Evolutionary conservation across 129 eudicot genomes (phyloP), one percentile per base, ranked within the genome.

Genomic region (Tagetes patula): DNA sequence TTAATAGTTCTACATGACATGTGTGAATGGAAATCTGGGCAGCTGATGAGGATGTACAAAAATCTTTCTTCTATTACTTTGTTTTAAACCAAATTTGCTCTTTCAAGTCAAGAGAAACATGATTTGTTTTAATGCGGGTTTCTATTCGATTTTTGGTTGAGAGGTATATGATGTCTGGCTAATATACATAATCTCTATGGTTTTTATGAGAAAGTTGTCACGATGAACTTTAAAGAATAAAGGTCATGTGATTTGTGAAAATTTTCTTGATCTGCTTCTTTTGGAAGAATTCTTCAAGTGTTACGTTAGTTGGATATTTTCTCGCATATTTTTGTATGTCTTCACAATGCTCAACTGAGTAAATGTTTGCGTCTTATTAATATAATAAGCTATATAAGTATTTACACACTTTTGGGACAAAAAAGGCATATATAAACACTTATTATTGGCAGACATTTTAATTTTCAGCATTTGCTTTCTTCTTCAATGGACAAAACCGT

Each of bases 401-500:
- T 36, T 58, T 43, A 2, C 38, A 14, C 40, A 31, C 3, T 75
- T 49, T 41, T 65, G 42, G 42, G 73, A 65, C 13, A 40, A 56
- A 6, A 34, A 38, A 54, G 43, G 6, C 67, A 67, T 56, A 45
- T 76, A 56, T 45, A 65, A 45, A 76, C 27, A 59, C 69, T 43
- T 70, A 65, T 53, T 66, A 62, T 58, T 70, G 56, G 33, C 63
- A 34, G 70, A 38, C 43, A 49, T 58, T 41, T 80, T 69, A 14
- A 56, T 81, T 85, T 76, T 69, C 96, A 94, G 94, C 89, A 88
- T 77, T 85, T 94, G 88, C 94, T 94, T 33, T 94, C 99, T 64
- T 94, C 99, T 64, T 94, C 99, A 30, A 94, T 94, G 99, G 99
- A 94, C 76, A 94, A 94, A 83, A 94, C 99, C 8, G 99, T 94